Evolutionary conservation across 1,139 yeast genomes (phyloP).

Genomic region (Debaryomyces coudertii): DNA sequence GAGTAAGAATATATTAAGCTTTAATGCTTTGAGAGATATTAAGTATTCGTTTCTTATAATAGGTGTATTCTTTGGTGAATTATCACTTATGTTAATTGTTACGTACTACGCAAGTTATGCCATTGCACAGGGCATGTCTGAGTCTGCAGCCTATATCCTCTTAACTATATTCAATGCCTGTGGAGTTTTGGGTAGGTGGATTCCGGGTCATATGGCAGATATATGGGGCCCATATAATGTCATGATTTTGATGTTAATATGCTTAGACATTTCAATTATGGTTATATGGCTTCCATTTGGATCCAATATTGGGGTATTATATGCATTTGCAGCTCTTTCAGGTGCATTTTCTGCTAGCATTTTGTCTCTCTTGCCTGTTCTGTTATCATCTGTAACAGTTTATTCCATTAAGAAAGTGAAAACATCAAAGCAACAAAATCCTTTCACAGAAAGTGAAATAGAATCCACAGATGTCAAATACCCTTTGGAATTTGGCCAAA

Average conservation of each 20-base stretch:
- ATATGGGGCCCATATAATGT: slow-evolving; percentile 61
- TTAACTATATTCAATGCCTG: slow-evolving; percentile 61
- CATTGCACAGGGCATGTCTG: slow-evolving; percentile 53
- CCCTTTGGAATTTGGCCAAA: slow-evolving; percentile 45
- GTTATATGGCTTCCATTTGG: slow-evolving; percentile 62
- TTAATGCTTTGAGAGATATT: slow-evolving; percentile 30
- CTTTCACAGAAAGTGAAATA: background rate
- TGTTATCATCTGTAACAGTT: slow-evolving; percentile 46
- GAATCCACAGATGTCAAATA: slow-evolving; percentile 2
- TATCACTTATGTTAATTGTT: slow-evolving; percentile 53
- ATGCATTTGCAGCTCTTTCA: slow-evolving; percentile 50
- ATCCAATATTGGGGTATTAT: slow-evolving; percentile 37
- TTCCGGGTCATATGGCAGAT: slow-evolving; percentile 61
- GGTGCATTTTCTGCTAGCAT: slow-evolving; percentile 52
- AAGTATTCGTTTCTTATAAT: slow-evolving; percentile 28
- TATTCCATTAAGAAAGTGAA: slow-evolving; percentile 4
- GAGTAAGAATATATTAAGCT: slow-evolving; percentile 25
- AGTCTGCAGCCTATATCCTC: slow-evolving; percentile 53
- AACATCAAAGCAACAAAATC: background rate
- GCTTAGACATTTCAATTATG: slow-evolving; percentile 44
- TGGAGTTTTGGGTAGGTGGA: slow-evolving; percentile 60
- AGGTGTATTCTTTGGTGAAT: slow-evolving; percentile 54
- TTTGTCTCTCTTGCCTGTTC: slow-evolving; percentile 34
- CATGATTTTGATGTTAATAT: slow-evolving; percentile 43
- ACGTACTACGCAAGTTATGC: slow-evolving; percentile 63